Base-by-base conservation (phyloP, 2,329 filamentous ascomycete genomes). In the Trematosphaeria pertusa region DNA sequence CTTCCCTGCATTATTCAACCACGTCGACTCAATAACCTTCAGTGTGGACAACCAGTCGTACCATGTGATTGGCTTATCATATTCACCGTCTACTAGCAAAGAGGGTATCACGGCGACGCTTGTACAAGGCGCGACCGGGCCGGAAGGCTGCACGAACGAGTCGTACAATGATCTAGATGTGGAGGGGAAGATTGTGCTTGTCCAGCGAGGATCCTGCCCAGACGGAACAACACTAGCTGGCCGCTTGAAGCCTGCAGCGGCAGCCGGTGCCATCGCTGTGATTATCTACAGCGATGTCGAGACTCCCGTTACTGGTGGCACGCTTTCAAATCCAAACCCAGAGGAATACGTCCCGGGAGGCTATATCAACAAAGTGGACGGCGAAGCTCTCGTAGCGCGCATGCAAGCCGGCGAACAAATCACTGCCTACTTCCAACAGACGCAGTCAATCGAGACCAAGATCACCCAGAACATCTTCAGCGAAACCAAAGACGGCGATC, bases 401-500 rank as follows among this genome's bases (percentile, higher is more conserved):
- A 59, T 80, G 4, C 40, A 66, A 12, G 69, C 63, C 0, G 76
- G 77, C 0, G 75, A 78, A 48, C 52, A 54, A 5, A 43, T 77
- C 6, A 53, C 62, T 28, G 73, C 73, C 5, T 67, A 70, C 47
- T 77, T 77, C 56, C 73, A 76, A 52, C 73, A 76, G 42, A 76
- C 73, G 1, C 75, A 77, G 52, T 60, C 72, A 37, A 62, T 78
- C 20, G 76, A 81, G 52, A 78, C 78, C 48, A 72, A 75, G 12
- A 78, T 76, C 4, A 83, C 80, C 52, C 71, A 71, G 24, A 74
- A 75, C 36, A 62, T 75, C 36, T 65, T 75, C 50, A 71, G 71
- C 7, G 65, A 73, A 46, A 73, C 71, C 9, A 68, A 60, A n/a
- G 62, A 61, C 10, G 71, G 71, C 8, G 67, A 73, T 43, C 62